Evolutionary conservation across 768 basidiomycete species (phyloP), one percentile per base, ranked within the genome.

Genomic region (Mycena kentingensis): DNA sequence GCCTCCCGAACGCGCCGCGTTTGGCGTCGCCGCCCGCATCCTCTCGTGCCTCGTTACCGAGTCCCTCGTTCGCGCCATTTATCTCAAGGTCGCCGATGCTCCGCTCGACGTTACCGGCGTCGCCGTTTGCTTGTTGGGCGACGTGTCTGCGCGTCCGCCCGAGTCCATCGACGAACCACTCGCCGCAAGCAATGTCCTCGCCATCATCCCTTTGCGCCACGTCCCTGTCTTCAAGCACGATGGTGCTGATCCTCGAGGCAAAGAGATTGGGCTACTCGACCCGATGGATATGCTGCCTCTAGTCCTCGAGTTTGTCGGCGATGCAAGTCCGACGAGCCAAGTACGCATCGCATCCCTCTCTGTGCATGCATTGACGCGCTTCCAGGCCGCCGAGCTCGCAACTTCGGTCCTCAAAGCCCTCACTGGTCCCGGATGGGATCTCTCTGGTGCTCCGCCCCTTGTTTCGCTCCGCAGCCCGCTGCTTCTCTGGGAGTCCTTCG

Each of bases 41-140:
- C 57, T 82, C n/a, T 81, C 80, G 26, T 82, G 80, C 58, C 72
- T 84, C 6, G 80, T 82, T 47, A 81, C 81, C 2, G 81, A 82
- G 64, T 81, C 80, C 6, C 69, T 83, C 10, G 71, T 76, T 12
- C 68, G 68, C 8, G 80, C 80, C 3, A 62, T 79, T 31, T 84
- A 78, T 58, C 61, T 76, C 54, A 69, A 77, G n/a, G 60, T 76
- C 11, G 46, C 46, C 3, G 37, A 63, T 15, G 65, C 62, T 27
- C 22, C 22, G 1, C 59, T 70, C 2, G 65, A 69, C 39, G 65
- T 67, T 5, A 65, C 65, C 25, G 81, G 80, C 0, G 66, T 77
- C 49, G 73, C 70, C 31, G 67, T 77, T 45, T 58, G 82, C 21
- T 64, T 82, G 1, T 68, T 63, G 19, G 64, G 62, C 21, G 60